Evolutionary conservation across 73 alveolate genomes (phyloP).

Genomic region (Breviolum minutum): DNA sequence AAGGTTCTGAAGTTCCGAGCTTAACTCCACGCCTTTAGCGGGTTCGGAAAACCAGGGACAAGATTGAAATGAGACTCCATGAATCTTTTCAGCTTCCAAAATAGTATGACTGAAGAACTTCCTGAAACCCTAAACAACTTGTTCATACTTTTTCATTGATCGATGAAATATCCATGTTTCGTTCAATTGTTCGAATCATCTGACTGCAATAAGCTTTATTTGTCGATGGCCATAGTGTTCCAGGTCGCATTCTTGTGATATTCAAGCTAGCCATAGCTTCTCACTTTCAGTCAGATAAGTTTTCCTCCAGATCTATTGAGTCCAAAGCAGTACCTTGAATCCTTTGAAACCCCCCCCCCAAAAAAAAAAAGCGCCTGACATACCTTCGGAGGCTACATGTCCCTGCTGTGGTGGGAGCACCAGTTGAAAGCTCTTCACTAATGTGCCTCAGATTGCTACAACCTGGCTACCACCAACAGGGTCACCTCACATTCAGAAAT

Average conservation of each 20-base stretch:
- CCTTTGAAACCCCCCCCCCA: too few species aligned
- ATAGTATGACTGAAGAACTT: too few species aligned
- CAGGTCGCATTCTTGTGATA: too few species aligned
- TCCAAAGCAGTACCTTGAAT: too few species aligned
- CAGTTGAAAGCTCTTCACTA: constrained; percentile 64
- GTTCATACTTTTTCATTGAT: not conserved
- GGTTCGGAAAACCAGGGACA: not conserved
- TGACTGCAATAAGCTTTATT: too few species aligned
- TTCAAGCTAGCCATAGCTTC: too few species aligned
- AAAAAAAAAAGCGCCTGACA: constrained; percentile 59
- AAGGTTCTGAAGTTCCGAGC: constrained; percentile 53
- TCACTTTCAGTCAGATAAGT: too few species aligned
- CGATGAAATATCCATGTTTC: not conserved
- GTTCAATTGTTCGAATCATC: too few species aligned
- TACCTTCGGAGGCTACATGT: constrained; percentile 13
- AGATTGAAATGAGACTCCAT: too few species aligned
- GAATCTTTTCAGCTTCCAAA: not conserved
- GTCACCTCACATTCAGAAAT: not conserved
- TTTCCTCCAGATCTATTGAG: too few species aligned
- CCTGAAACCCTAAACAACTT: not conserved
- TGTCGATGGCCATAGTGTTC: too few species aligned
- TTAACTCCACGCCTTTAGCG: constrained; percentile 6
- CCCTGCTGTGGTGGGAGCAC: constrained; percentile 62
- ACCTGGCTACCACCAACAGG: not conserved
- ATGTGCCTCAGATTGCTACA: not conserved